Evolutionary conservation across 768 basidiomycete species (phyloP), one percentile per base, ranked within the genome.

Genomic region (Rubroboletus satanas): DNA sequence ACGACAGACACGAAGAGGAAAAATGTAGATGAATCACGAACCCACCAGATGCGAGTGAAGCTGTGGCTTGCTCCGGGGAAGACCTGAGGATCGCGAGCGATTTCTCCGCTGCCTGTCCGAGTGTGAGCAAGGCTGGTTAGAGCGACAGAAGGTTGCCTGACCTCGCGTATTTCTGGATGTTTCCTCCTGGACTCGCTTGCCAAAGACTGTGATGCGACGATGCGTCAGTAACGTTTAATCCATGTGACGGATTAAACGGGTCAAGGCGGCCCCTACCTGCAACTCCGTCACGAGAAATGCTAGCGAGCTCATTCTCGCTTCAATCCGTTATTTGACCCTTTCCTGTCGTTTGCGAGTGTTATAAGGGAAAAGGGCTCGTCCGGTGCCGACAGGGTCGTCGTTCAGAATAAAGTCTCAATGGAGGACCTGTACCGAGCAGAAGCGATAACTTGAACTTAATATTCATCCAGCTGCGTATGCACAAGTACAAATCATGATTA

Each of bases 111-210:
- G 93, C 93, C 91, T 83, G 38, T 56, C 28, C 0, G 38, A 14
- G 51, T 28, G 56, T 61, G 57, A 68, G 56, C n/a, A 39, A 28
- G 6, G 23, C 18, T 35, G 4, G 11, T 38, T 14, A 33, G 32
- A 52, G 26, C n/a, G 14, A 4, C 1, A 5, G 14, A 17, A 5
- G 9, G n/a, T 38, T 4, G n/a, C 17, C 60, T 44, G 68, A 94
- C 93, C 83, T 96, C 94, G 66, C 90, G 88, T 62, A 97, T 91
- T 68, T 97, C 94, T 21, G 93, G 91, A 70, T 95, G 87, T 62
- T 90, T 91, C 56, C 94, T 77, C 63, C 86, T 81, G 26, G 91
- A 92, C 75, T 96, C 95, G 63, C 87, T 90, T 9, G 92, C 84
- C 60, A 98, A 73, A 37, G 93, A 88, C 88, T 93, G 52, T 7